A percentile compares a stretch with the other conserved stretches of the same genome.
Conservation (phyloP, 2,329 filamentous ascomycete species). For the Scedosporium aurantiacum region DNA sequence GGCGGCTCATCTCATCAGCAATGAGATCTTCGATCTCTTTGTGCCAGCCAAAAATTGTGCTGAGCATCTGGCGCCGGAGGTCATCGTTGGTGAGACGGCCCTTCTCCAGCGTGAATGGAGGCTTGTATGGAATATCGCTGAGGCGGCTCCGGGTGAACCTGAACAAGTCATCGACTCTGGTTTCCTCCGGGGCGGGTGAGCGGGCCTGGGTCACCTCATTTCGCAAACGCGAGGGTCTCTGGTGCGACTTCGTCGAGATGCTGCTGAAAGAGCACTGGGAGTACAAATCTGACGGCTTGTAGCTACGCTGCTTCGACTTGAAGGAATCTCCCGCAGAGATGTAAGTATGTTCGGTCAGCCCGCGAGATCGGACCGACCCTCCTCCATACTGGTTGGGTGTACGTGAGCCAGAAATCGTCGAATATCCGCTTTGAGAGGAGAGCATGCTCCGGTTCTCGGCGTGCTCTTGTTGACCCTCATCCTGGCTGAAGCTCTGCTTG, state of each 20-base stretch:
- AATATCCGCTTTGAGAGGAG: conserved; percentile 52
- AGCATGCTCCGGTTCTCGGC: conserved; percentile 41
- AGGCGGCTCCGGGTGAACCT: conserved; percentile 73
- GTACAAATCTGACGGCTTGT: conserved; percentile 35
- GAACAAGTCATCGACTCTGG: conserved; percentile 63
- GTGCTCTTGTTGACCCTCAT: background rate
- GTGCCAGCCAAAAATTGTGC: conserved; percentile 90
- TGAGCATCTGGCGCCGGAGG: conserved; percentile 81
- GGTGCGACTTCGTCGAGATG: conserved; percentile 33
- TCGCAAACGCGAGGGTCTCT: conserved; percentile 58
- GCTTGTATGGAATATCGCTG: conserved; percentile 71
- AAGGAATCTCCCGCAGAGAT: conserved; percentile 51
- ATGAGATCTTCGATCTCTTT: conserved; percentile 72
- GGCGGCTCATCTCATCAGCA: conserved; percentile 69
- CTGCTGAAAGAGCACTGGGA: conserved; percentile 43
- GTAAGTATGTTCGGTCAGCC: conserved; percentile 52
- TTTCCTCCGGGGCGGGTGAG: background rate
- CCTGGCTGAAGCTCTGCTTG: conserved; percentile 44
- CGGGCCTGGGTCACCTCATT: conserved; percentile 66
- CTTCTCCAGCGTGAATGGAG: conserved; percentile 48
- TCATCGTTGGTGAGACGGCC: conserved; percentile 62
- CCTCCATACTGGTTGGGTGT: conserved; percentile 35
- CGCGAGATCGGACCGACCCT: conserved; percentile 40
- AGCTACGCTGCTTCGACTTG: conserved; percentile 31
- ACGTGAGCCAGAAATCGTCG: conserved; percentile 39